Evolutionary conservation across 805 yeast genomes (phyloP), one percentile per base, ranked within the genome.

Genomic region (Candida lessepsii): DNA sequence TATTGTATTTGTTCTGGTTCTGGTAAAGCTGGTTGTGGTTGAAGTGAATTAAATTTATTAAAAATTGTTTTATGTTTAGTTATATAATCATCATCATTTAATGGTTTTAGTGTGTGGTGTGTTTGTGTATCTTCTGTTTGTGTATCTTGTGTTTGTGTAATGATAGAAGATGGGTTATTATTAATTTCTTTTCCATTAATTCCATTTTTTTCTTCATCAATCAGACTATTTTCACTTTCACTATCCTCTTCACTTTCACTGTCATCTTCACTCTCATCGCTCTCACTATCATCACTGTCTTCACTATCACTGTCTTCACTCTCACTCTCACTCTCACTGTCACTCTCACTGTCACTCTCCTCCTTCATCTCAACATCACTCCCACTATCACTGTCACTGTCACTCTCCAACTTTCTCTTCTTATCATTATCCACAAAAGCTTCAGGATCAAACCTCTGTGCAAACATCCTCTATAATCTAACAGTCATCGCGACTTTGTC

Each of bases 51-150:
- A 7, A 38, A 23, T 31, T 84, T 71, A 13, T 71, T 59, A 10
- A 83, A 59, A 10, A 84, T 68, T 0, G 75, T 56, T 3, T 71
- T 59, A 55, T 78, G 83, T 44, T 76, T 76, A 3, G 69, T 53
- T 8, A 41, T 10, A 26, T 57, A 54, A 9, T 13, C 40, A 23
- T 30, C 29, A 14, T 33, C 24, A 5, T 13, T 29, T 44, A 39
- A 13, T 11, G 24, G 10, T 5, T 30, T 16, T 26, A 41, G n/a
- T n/a, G n/a, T n/a, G n/a, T 30, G 8, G 35, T 23, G 24, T 30
- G 9, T 19, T 13, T 13, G 18, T 31, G 17, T 11, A 8, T 29
- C n/a, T 17, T 29, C 20, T 29, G 23, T 29, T 9, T 18, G 4
- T 8, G 13, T 29, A n/a, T 28, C 11, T 10, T 17, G 28, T 32